Evolutionary conservation across 805 yeast genomes (phyloP).

Genomic region (Candida oleophila): DNA sequence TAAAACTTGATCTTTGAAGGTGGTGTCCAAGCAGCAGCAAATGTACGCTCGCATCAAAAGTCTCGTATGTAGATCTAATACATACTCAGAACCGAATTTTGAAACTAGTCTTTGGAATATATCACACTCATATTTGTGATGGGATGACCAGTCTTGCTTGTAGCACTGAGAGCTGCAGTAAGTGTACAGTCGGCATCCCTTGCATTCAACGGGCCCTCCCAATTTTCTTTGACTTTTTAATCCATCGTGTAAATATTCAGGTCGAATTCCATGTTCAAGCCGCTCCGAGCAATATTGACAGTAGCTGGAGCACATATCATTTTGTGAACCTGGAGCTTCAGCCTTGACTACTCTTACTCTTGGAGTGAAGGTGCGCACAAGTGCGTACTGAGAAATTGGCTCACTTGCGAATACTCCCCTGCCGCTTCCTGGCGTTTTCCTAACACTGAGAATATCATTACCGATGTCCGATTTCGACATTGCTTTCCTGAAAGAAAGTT

Average conservation of each 20-base stretch:
- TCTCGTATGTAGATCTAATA: not conserved
- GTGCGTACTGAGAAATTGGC: not conserved
- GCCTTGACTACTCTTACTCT: conserved; percentile 1
- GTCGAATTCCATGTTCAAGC: not conserved
- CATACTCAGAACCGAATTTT: not conserved
- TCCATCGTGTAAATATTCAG: not conserved
- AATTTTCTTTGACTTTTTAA: no score
- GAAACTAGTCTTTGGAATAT: not conserved
- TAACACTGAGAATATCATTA: not conserved
- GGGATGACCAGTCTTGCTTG: not conserved
- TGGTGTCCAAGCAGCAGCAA: not conserved
- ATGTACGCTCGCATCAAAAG: not conserved
- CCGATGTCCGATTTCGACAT: not conserved
- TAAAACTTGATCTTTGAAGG: not conserved
- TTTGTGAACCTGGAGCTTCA: not conserved
- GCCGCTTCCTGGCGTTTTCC: not conserved
- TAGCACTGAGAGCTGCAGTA: conserved; percentile 6
- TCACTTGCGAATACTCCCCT: not conserved
- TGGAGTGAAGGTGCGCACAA: not conserved
- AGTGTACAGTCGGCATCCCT: conserved; percentile 2
- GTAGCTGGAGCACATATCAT: conserved; percentile 2
- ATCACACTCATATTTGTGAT: conserved; percentile 2
- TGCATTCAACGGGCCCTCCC: no score
- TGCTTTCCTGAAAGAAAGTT: no score
- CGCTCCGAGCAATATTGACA: conserved; percentile 7